Evolutionary conservation across 2,329 filamentous ascomycete species (phyloP).

Genomic region (Neocatenulostroma microsporum): DNA sequence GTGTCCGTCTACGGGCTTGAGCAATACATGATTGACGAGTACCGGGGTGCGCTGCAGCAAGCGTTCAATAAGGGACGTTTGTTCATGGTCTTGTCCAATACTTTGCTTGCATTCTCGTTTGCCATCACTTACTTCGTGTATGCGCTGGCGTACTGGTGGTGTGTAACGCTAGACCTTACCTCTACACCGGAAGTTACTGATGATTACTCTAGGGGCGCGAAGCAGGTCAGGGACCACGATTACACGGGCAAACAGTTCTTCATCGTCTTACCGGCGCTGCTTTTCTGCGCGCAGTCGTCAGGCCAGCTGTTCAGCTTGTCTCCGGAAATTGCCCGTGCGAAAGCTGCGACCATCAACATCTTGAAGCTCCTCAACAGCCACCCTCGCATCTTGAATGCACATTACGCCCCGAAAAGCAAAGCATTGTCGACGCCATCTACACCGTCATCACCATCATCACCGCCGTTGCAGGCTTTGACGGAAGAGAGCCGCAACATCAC

Average conservation of each 20-base stretch:
- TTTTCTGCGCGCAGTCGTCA: constrained; percentile 41
- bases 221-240: constrained; percentile 36
- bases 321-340: constrained; percentile 39
- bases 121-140: constrained; percentile 43
- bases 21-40: constrained; percentile 31
- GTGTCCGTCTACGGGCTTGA: constrained; percentile 40
- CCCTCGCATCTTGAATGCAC: constrained; percentile 30
- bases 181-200: background rate
- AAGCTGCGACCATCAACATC: constrained; percentile 38
- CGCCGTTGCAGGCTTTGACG: no score
- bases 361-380: constrained; percentile 35
- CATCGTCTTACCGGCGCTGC: constrained; percentile 38
- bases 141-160: constrained; percentile 44
- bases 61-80: constrained; percentile 35
- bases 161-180: constrained; percentile 6
- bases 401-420: background rate
- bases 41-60: constrained; percentile 31
- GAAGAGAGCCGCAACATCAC: background rate
- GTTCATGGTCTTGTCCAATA: constrained; percentile 36
- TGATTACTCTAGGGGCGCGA: constrained; percentile 26
- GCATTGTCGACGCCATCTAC: background rate
- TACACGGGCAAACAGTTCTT: constrained; percentile 39
- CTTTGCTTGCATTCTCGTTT: constrained; percentile 38
- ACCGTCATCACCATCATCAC: constrained; percentile 29
- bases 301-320: constrained; percentile 42